Base-by-base conservation (phyloP, 2,329 filamentous ascomycete genomes). In the Lachnellula suecica region DNA sequence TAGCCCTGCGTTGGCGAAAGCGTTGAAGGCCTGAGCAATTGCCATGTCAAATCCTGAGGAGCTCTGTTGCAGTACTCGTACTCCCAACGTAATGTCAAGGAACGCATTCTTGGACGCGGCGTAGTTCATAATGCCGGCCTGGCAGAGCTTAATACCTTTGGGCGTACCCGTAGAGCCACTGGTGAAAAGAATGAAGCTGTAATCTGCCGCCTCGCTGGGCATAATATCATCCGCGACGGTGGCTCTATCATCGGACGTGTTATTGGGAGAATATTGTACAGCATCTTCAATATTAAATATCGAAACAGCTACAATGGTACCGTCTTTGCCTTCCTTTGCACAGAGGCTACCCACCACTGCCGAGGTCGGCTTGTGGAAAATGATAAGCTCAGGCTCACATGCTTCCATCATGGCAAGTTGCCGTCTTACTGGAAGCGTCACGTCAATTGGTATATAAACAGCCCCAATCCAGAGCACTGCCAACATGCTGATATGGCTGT, bases 401-500 rank as follows among this genome's bases (percentile, higher is more conserved):
- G 65, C 58, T 4, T 58, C 19, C 1, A 65, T 62, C 1, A 73
- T 65, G 4, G 52, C 45, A 1, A 59, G 50, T 1, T 74, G 66
- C 1, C 74, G 65, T 6, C 61, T 19, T 0, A 63, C 15, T 1
- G 66, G 61, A 9, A 62, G 66, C 1, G 61, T 53, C 0, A 63
- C 42, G 47, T 79, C 77, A 0, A 79, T 62, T 2, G 73, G 72
- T 5, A 75, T 63, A 34, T 73, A 73, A 1, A 68, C 59, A 7
- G 62, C 66, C 1, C 74, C 74, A 17, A 72, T 47, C 0, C 67
- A 61, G 44, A 69, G 54, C 29, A 77, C 72, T 7, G 71, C 76
- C 4, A 78, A 64, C 38, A 78, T 53, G 0, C 69, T 71, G 35
- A 50, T 62, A 5, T 72, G 59, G 61, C 62, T 72, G 34, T 75